These are phyloP conservation scores for Wickerhamomyces silvicola DNA, from an alignment of 805 yeast species.

Conservation along the genomic window DNA sequence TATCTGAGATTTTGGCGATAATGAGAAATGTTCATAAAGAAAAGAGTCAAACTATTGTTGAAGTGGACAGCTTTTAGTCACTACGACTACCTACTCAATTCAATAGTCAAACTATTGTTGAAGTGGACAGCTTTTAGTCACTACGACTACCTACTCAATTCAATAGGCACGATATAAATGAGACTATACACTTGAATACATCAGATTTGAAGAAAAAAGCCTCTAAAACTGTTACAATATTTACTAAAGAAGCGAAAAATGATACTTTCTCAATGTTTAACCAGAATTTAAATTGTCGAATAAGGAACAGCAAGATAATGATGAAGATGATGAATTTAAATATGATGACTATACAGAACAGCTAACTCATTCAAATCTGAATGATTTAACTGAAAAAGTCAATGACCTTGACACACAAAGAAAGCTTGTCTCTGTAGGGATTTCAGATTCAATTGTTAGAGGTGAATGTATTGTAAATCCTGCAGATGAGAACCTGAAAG, in stretches of 20 bases:
- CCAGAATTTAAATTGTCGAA: constrained; percentile 39
- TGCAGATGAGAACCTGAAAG: constrained; percentile 35
- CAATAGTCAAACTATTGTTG: background rate
- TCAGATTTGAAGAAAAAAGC: constrained; percentile 27
- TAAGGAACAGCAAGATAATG: constrained; percentile 15
- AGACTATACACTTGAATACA: constrained; percentile 17
- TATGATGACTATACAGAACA: constrained; percentile 31
- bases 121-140: no score
- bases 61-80: no score
- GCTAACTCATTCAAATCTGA: constrained; percentile 23
- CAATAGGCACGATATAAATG: constrained; percentile 7
- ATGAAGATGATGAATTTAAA: constrained; percentile 15
- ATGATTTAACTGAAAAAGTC: constrained; percentile 30
- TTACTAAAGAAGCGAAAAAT: constrained; percentile 65
- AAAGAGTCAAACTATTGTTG: background rate
- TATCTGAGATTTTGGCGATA: constrained; percentile 59
- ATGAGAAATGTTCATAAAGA: constrained; percentile 13
- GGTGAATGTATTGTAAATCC: constrained; percentile 33
- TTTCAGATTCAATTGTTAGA: background rate
- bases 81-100: constrained; percentile 1
- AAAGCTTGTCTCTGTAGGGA: background rate
- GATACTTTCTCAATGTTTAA: constrained; percentile 77
- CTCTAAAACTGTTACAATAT: constrained; percentile 77
- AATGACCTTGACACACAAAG: constrained; percentile 3
- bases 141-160: constrained; percentile 1